phyloP scores from a whole-genome alignment of 345 rosid species.

The Alliaria petiolata region DNA sequence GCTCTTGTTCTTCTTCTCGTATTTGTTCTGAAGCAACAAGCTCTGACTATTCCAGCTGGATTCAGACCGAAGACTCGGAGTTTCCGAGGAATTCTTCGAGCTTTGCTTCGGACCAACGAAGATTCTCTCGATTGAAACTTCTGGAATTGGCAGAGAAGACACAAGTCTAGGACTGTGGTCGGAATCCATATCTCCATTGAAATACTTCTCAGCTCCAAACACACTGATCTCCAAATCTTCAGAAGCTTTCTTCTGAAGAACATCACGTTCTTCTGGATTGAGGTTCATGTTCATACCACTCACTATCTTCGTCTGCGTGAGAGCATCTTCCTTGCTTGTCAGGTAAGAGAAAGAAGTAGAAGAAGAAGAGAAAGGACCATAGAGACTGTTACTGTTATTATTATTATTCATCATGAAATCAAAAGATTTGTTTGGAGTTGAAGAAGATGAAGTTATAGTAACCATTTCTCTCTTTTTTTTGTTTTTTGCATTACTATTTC shows the following conservation, averaged over 20 bases:
- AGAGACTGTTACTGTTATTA: slow-evolving; percentile 26
- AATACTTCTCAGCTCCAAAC: slow-evolving; percentile 82
- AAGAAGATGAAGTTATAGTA: slow-evolving; percentile 20
- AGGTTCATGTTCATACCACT: slow-evolving; percentile 16
- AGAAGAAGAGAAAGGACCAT: slow-evolving; percentile 40
- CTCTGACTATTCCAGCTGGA: slow-evolving; percentile 52
- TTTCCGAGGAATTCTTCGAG: slow-evolving; percentile 26
- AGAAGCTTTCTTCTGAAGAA: slow-evolving; percentile 35
- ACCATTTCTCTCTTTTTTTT: neutral
- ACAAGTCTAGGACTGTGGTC: slow-evolving; percentile 33
- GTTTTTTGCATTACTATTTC: neutral
- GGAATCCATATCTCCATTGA: slow-evolving; percentile 55
- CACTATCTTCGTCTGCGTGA: slow-evolving; percentile 32
- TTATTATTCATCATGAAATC: slow-evolving; percentile 27
- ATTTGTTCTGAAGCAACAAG: slow-evolving; percentile 56
- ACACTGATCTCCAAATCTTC: slow-evolving; percentile 72
- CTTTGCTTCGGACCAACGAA: neutral
- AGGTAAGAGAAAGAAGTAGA: slow-evolving; percentile 40
- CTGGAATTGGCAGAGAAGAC: slow-evolving; percentile 18
- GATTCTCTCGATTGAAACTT: slow-evolving; percentile 14
- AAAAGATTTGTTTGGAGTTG: slow-evolving; percentile 30
- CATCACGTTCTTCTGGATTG: slow-evolving; percentile 8
- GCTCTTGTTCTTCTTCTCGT: slow-evolving; percentile 36
- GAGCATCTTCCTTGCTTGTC: slow-evolving; percentile 39
- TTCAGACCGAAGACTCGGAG: slow-evolving; percentile 38